phyloP scores from a whole-genome alignment of 2,329 filamentous ascomycete genomes.

The Amesomyces nigricolor region DNA sequence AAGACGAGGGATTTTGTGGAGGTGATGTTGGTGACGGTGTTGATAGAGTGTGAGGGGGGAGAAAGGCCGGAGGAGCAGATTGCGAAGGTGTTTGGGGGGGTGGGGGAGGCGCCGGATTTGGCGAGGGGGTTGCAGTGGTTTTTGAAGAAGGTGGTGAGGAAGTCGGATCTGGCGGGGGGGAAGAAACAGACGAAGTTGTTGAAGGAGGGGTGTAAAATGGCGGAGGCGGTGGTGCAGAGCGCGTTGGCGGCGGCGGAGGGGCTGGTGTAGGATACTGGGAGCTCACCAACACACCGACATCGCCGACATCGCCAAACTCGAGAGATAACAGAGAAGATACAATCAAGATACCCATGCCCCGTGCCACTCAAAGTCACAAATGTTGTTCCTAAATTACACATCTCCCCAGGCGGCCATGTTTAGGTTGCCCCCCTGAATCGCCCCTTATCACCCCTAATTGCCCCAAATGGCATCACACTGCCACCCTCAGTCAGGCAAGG shows the following conservation, averaged over 20 bases:
- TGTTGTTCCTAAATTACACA: not conserved
- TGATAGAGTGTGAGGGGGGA: conserved; percentile 56
- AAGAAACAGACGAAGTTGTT: conserved; percentile 45
- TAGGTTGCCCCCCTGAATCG: too few relatives aligned
- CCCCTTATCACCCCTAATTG: too few relatives aligned
- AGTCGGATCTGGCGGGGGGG: conserved; percentile 50
- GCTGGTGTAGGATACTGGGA: conserved; percentile 1
- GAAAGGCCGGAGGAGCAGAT: conserved; percentile 52
- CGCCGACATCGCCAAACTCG: too few relatives aligned
- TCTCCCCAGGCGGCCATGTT: too few relatives aligned
- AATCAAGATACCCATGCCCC: not conserved
- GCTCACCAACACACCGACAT: too few relatives aligned
- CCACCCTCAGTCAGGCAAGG: not conserved
- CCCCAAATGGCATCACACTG: too few relatives aligned
- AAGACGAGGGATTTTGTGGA: conserved; percentile 77
- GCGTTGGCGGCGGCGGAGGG: conserved; percentile 20
- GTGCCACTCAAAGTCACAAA: not conserved
- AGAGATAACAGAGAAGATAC: not conserved
- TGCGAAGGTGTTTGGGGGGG: conserved; percentile 59
- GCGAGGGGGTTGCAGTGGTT: conserved; percentile 74
- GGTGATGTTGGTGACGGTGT: conserved; percentile 67
- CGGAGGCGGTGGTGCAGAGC: conserved; percentile 34
- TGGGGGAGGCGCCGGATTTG: conserved; percentile 60
- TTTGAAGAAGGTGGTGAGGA: conserved; percentile 66
- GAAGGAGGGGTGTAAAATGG: conserved; percentile 42